Conservation (phyloP, 148 eudicot species). For the Persicaria maculosa region DNA sequence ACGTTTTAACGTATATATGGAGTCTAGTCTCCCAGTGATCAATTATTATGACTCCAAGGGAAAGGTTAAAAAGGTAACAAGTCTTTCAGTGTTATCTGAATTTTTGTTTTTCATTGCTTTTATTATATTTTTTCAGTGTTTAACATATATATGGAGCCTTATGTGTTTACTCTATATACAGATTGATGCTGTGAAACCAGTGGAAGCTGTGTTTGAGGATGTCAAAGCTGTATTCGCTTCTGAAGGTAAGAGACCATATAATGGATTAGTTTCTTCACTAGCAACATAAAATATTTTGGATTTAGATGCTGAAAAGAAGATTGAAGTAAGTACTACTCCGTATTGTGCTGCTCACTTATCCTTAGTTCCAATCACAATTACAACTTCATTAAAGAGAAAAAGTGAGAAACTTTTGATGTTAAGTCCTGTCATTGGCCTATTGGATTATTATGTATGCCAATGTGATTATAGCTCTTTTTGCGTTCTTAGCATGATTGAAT, state of each 20-base stretch:
- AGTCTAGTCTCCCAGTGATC: slow-evolving; percentile 33
- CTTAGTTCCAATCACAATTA: too few species aligned
- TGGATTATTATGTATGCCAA: neutral
- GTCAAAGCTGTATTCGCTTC: slow-evolving; percentile 13
- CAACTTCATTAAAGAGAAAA: too few species aligned
- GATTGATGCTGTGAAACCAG: slow-evolving; percentile 18
- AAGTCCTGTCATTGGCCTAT: neutral
- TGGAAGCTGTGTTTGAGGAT: slow-evolving; percentile 15
- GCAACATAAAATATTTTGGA: neutral
- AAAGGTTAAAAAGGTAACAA: slow-evolving; percentile 30
- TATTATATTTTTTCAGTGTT: neutral
- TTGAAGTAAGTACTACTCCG: neutral
- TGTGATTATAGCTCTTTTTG: neutral
- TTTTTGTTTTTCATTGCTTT: neutral
- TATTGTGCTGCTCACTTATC: neutral
- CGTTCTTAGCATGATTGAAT: neutral
- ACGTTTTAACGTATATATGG: slow-evolving; percentile 34
- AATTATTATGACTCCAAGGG: slow-evolving; percentile 27
- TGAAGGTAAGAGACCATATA: slow-evolving; percentile 4
- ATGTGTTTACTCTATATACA: neutral
- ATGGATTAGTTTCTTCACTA: neutral
- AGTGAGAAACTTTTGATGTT: too few species aligned
- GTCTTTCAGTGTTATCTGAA: neutral
- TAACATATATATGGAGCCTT: neutral
- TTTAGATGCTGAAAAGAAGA: neutral